phyloP scores from a whole-genome alignment of 495 filamentous ascomycete species.

The Lasiosphaeris hirsuta region DNA sequence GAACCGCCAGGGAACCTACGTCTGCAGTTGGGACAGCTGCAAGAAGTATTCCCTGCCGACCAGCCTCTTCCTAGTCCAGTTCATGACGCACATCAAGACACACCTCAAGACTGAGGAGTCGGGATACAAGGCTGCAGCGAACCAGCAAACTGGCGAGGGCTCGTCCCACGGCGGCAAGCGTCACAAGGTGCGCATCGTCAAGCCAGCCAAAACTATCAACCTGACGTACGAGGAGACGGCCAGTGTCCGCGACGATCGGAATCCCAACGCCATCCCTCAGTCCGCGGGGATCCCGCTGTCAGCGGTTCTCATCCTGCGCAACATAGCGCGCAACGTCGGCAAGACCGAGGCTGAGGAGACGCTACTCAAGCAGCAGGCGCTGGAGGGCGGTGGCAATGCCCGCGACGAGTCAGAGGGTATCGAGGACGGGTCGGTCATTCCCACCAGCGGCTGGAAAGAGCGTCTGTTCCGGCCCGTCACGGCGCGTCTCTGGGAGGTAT shows the following conservation, averaged over 20 bases:
- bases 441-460: slow-evolving; percentile 44
- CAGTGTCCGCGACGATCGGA: slow-evolving; percentile 65
- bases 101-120: slow-evolving; percentile 53
- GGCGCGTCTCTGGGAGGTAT: slow-evolving; percentile 48
- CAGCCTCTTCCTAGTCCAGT: slow-evolving; percentile 45
- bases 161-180: slow-evolving; percentile 29
- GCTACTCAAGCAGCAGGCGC: slow-evolving; percentile 46
- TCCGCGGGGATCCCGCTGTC: slow-evolving; percentile 82
- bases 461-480: slow-evolving; percentile 49
- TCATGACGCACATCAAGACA: slow-evolving; percentile 61
- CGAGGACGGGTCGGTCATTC: slow-evolving; percentile 38
- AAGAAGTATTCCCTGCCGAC: slow-evolving; percentile 45
- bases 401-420: slow-evolving; percentile 15
- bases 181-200: slow-evolving; percentile 47
- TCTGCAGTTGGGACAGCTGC: slow-evolving; percentile 60
- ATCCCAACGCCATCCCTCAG: slow-evolving; percentile 52
- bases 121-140: slow-evolving; percentile 10
- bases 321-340: slow-evolving; percentile 74
- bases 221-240: slow-evolving; percentile 61
- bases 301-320: slow-evolving; percentile 80
- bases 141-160: neutral
- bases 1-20: slow-evolving; percentile 36
- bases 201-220: slow-evolving; percentile 52
- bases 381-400: slow-evolving; percentile 5
- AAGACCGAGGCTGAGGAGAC: slow-evolving; percentile 54